Evolutionary conservation across 257 asterid genomes (phyloP).

Genomic region (Sherardia arvensis): DNA sequence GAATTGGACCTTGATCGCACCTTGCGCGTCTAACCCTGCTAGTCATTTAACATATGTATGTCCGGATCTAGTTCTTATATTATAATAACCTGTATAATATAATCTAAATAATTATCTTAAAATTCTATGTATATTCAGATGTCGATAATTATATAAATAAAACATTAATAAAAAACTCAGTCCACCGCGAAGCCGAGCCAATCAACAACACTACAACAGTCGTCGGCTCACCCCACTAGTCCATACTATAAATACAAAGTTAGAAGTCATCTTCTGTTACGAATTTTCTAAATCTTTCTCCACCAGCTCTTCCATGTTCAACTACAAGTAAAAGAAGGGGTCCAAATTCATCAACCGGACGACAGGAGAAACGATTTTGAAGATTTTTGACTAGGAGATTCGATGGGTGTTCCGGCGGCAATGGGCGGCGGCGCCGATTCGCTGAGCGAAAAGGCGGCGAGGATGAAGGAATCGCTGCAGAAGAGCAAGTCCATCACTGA

Average conservation of each 20-base stretch:
- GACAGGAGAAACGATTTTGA: background rate
- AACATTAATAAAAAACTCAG: background rate
- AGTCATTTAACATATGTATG: no score
- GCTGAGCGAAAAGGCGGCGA: conserved; percentile 31
- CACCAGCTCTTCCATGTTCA: background rate
- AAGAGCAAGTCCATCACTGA: conserved; percentile 40
- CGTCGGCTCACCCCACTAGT: background rate
- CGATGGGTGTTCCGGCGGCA: conserved; percentile 24
- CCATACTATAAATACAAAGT: no score
- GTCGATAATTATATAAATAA: no score
- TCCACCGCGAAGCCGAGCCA: background rate
- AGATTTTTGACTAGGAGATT: conserved; percentile 1
- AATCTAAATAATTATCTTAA: no score
- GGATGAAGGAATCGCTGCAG: conserved; percentile 29
- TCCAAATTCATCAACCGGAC: background rate
- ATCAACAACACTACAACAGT: background rate
- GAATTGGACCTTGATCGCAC: no score
- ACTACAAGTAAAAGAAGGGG: no score
- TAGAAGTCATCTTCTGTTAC: background rate
- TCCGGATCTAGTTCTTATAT: no score
- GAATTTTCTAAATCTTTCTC: background rate
- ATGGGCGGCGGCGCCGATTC: conserved; percentile 20
- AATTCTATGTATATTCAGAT: no score
- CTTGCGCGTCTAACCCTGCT: no score
- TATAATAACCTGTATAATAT: no score